Conservation (phyloP, 208 protist genomes). For the Porcisia deanei region DNA sequence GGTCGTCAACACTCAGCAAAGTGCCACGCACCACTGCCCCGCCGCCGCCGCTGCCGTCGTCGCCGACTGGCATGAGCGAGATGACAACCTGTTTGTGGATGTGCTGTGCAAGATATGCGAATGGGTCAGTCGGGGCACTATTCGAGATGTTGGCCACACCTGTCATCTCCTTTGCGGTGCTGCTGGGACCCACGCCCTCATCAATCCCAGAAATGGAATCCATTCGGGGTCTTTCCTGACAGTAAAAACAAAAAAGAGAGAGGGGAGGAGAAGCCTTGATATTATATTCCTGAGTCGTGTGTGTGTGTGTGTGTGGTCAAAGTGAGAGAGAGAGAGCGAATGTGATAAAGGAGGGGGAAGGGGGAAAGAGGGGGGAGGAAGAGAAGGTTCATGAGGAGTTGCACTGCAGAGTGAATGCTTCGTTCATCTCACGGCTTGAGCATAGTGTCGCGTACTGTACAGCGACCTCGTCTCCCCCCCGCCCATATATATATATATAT, state of each 20-base stretch:
- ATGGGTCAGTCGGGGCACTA: slow-evolving; percentile 36
- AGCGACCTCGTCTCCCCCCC: too few species aligned
- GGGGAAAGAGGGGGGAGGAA: neutral
- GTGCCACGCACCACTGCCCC: slow-evolving; percentile 33
- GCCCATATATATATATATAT: too few species aligned
- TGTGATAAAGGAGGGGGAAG: neutral
- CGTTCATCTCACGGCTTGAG: too few species aligned
- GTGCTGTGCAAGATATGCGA: slow-evolving; percentile 48
- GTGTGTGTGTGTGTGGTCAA: neutral
- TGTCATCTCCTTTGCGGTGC: neutral
- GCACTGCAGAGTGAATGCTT: neutral
- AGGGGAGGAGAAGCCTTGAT: neutral
- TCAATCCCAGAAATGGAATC: neutral
- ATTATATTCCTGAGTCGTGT: neutral
- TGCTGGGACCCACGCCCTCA: neutral
- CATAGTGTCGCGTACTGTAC: too few species aligned
- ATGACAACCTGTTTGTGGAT: slow-evolving; percentile 37
- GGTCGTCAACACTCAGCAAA: slow-evolving; percentile 69
- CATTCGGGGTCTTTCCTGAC: neutral
- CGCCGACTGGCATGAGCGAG: slow-evolving; percentile 16
- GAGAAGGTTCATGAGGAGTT: too few species aligned
- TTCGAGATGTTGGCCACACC: neutral
- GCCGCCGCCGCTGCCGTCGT: slow-evolving; percentile 4
- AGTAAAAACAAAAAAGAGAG: neutral
- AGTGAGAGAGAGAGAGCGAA: neutral